These are phyloP conservation scores for Aspergillus neotritici DNA, from an alignment of 2,329 filamentous ascomycete genomes.

Conservation along the genomic window DNA sequence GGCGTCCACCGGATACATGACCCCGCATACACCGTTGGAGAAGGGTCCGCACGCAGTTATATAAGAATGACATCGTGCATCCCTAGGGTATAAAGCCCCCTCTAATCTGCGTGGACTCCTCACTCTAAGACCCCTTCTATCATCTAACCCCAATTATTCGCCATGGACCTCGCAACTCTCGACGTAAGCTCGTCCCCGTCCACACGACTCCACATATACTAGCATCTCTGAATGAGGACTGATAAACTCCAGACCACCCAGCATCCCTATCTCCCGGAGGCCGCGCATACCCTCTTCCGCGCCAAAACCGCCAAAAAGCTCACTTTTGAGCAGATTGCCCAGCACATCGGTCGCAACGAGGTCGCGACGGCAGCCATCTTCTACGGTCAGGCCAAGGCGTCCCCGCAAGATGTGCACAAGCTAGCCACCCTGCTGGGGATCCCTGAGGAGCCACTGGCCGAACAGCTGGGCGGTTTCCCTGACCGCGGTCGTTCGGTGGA, in stretches of 20 bases:
- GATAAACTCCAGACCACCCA: slow-evolving; percentile 21
- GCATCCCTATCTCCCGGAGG: slow-evolving; percentile 60
- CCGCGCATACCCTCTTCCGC: slow-evolving; percentile 68
- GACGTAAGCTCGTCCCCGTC: slow-evolving; percentile 28
- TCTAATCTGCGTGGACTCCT: not conserved
- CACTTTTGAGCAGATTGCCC: slow-evolving; percentile 72
- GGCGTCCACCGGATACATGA: no score
- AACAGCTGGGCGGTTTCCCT: slow-evolving; percentile 66
- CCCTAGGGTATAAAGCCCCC: no score
- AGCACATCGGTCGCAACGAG: slow-evolving; percentile 69
- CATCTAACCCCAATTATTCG: slow-evolving; percentile 7
- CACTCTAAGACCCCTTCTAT: no score
- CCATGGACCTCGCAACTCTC: slow-evolving; percentile 41
- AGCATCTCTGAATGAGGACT: not conserved
- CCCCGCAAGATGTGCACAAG: slow-evolving; percentile 61
- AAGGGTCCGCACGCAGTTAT: no score
- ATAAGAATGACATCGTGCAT: no score
- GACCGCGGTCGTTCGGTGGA: slow-evolving; percentile 73
- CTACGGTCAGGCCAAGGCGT: slow-evolving; percentile 78
- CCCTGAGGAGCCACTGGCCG: slow-evolving; percentile 50
- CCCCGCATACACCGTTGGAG: no score
- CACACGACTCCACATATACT: not conserved
- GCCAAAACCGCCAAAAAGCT: slow-evolving; percentile 72
- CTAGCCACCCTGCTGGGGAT: slow-evolving; percentile 63
- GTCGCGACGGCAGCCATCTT: slow-evolving; percentile 83